Base-by-base conservation (phyloP, 2,329 filamentous ascomycete species). In the Phoma sp. region DNA sequence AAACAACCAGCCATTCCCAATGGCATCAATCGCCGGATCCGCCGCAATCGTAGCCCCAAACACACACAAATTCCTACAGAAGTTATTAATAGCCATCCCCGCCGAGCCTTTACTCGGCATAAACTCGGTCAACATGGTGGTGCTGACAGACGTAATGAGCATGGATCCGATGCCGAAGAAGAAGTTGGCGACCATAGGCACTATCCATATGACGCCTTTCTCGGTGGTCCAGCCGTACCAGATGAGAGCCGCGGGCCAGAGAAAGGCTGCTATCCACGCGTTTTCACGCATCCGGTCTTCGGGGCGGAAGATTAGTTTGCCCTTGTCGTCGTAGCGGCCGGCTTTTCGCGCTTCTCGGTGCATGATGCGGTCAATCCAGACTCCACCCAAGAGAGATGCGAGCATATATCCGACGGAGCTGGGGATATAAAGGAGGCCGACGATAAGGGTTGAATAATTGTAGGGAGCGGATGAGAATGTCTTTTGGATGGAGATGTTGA, bases 271-370 rank as follows among this genome's bases (percentile, higher is more conserved):
- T 2, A 75, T 59, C 74, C 73, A 77, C 0, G 73, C 73, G 48
- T 77, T 77, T 48, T 77, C 74, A 18, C 64, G 62, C 73, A 77
- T 76, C 13, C 74, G 70, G 44, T 77, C 74, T 59, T 75, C 71
- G 0, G 74, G 74, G 2, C 61, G 55, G 46, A 74, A 69, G 7
- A 73, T 58, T 10, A 76, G 64, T 42, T 71, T 73, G 22, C 74
- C 74, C 1, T 62, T 58, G 3, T 64, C 66, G 48, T 76, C 73
- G 55, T 72, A 71, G 10, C 73, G 65, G 30, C 69, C 69, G 29
- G 70, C 71, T 52, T 70, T 73, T 2, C 61, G 59, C 0, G 74
- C 74, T 62, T 76, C 74, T 35, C 74, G 70, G 39, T 66, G 64
- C 74, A 77, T 77, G 61, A 77, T 76, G 36, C 50, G 43, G 62